phyloP scores from a whole-genome alignment of 495 filamentous ascomycete genomes.

The Viridothelium virens region DNA sequence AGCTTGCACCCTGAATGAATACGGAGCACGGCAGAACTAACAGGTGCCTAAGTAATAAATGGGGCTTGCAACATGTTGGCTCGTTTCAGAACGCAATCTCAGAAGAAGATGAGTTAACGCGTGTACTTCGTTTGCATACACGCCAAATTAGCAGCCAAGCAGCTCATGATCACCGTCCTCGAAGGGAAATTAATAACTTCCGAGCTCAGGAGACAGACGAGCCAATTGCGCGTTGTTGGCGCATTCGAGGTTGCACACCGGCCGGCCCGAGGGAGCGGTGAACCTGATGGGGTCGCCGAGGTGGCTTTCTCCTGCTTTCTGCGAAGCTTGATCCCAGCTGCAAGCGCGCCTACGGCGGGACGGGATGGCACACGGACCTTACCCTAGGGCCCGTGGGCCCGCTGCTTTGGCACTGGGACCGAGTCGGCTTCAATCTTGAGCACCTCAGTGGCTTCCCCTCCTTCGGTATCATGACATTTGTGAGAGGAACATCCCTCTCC shows the following conservation, averaged over 20 bases:
- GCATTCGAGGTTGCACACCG: too few species aligned
- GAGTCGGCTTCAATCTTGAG: not conserved
- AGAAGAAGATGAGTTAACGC: too few species aligned
- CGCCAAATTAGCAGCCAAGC: too few species aligned
- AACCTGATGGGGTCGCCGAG: too few species aligned
- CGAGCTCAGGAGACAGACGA: too few species aligned
- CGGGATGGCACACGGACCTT: not conserved
- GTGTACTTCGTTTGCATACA: too few species aligned
- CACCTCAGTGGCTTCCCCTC: slow-evolving; percentile 10
- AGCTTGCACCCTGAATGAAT: not conserved
- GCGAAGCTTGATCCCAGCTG: not conserved
- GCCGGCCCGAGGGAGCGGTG: not conserved
- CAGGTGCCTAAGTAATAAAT: too few species aligned
- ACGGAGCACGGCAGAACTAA: not conserved
- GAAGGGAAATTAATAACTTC: too few species aligned
- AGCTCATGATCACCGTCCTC: too few species aligned
- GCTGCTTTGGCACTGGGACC: not conserved
- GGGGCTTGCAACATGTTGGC: too few species aligned
- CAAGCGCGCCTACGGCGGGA: not conserved
- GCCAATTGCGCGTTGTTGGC: too few species aligned
- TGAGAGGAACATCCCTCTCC: not conserved
- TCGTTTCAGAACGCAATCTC: too few species aligned
- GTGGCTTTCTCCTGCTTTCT: not conserved
- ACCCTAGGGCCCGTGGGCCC: not conserved
- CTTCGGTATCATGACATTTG: not conserved